These are phyloP conservation scores for Hericium erinaceus DNA, from an alignment of 768 basidiomycete species.

Conservation along the genomic window DNA sequence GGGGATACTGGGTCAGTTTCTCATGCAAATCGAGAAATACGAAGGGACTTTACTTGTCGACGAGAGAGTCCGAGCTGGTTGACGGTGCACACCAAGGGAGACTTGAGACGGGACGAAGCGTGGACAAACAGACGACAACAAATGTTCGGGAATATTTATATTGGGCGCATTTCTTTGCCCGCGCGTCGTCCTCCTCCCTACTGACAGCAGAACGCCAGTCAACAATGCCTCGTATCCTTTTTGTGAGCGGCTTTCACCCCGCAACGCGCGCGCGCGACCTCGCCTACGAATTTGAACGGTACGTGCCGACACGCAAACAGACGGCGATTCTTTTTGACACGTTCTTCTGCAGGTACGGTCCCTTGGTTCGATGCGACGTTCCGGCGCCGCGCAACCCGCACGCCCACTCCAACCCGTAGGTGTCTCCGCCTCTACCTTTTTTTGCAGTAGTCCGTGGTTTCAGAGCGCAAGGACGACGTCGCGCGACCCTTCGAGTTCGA, in stretches of 20 bases:
- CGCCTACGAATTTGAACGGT: conserved; percentile 86
- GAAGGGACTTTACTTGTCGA: not conserved
- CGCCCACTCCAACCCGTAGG: conserved; percentile 76
- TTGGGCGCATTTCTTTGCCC: not conserved
- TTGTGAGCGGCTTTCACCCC: conserved; percentile 80
- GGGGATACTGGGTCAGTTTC: not conserved
- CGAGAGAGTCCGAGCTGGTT: not conserved
- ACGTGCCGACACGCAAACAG: conserved; percentile 3
- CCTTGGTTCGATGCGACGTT: conserved; percentile 82
- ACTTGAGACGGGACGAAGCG: not conserved
- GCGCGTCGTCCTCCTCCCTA: not conserved
- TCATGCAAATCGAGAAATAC: not conserved
- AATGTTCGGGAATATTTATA: not conserved
- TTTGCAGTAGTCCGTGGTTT: conserved; percentile 14
- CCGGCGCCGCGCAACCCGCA: conserved; percentile 77
- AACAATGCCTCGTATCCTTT: conserved; percentile 72
- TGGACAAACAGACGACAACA: not conserved
- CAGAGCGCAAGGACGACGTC: too few relatives aligned
- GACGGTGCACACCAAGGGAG: not conserved
- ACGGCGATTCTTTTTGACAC: not conserved
- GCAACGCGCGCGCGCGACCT: conserved; percentile 77
- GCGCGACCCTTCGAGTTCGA: conserved; percentile 15
- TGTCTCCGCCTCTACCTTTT: conserved; percentile 23
- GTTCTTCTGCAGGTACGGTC: conserved; percentile 51
- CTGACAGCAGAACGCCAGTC: not conserved